A percentile compares a stretch with the other conserved stretches of the same genome.
These are phyloP conservation scores for Pythium periplocum DNA, from an alignment of 352 stramenopile genomes.

Conservation along the genomic window DNA sequence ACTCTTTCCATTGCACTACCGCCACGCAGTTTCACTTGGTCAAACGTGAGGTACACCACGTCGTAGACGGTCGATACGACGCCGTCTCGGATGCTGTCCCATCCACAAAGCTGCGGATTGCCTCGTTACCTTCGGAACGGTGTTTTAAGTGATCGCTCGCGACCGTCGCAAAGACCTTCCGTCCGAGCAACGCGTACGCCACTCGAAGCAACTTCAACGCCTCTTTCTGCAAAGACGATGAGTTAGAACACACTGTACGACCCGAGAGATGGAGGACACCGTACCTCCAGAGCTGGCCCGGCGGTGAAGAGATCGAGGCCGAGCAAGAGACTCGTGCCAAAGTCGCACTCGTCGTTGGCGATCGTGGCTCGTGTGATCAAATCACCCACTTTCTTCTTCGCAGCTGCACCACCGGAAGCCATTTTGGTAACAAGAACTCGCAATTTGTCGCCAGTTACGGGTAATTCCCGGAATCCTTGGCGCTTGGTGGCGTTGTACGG, in stretches of 20 bases:
- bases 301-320: constrained; percentile 53
- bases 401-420: constrained; percentile 7
- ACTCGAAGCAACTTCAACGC: constrained; percentile 37
- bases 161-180: constrained; percentile 40
- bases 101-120: no score
- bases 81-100: no score
- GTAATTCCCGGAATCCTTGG: constrained; percentile 48
- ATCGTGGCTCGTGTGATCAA: constrained; percentile 64
- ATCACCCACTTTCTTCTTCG: constrained; percentile 34
- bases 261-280: not conserved
- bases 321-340: constrained; percentile 55
- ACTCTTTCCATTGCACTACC: no score
- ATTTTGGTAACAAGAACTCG: constrained; percentile 27
- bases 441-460: constrained; percentile 27
- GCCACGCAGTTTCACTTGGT: no score
- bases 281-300: constrained; percentile 33
- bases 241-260: not conserved
- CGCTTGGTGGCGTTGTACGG: constrained; percentile 41
- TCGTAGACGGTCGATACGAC: no score
- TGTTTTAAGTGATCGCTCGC: constrained; percentile 29
- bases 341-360: constrained; percentile 66
- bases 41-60: no score
- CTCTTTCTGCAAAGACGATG: constrained; percentile 28
- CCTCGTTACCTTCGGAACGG: constrained; percentile 8
- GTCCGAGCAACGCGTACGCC: constrained; percentile 43